Evolutionary conservation across 75 land plant genomes (phyloP).

Genomic region (Selaginella moellendorffii): DNA sequence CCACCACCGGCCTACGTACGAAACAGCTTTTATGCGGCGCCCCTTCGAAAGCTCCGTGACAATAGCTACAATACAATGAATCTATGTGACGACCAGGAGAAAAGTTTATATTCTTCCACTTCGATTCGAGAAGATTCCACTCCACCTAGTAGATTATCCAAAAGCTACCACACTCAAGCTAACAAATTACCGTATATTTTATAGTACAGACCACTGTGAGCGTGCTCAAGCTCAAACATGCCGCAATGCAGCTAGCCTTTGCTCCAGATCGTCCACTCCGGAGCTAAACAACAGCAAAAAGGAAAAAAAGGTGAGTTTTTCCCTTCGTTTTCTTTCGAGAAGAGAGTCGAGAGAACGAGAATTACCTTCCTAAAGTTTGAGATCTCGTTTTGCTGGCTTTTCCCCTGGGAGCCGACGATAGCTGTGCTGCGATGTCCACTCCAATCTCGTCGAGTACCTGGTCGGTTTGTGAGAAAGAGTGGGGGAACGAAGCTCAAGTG

Average conservation of each 20-base stretch:
- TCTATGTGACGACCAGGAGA: background rate
- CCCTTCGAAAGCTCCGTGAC: too few relatives aligned
- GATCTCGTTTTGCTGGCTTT: conserved; percentile 41
- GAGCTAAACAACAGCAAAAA: conserved; percentile 10
- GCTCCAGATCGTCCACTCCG: conserved; percentile 17
- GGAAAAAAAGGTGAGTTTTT: background rate
- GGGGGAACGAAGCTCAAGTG: background rate
- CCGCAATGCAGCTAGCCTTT: conserved; percentile 21
- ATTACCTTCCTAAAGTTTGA: conserved; percentile 25
- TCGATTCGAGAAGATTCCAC: too few relatives aligned
- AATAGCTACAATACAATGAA: too few relatives aligned
- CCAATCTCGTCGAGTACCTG: conserved; percentile 99
- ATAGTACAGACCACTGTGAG: background rate
- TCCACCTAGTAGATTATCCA: too few relatives aligned
- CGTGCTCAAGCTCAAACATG: too few relatives aligned
- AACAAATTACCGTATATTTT: too few relatives aligned
- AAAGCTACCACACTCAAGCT: too few relatives aligned
- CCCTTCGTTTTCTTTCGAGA: background rate
- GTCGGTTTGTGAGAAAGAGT: background rate
- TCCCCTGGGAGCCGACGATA: conserved; percentile 94
- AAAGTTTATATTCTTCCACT: background rate
- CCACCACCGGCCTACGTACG: too few relatives aligned
- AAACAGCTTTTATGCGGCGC: too few relatives aligned
- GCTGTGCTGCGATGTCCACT: conserved; percentile 89
- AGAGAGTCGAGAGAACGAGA: background rate